These are phyloP conservation scores for Piromyces finnis DNA, from an alignment of 192 early-diverging fungal species.

Conservation along the genomic window DNA sequence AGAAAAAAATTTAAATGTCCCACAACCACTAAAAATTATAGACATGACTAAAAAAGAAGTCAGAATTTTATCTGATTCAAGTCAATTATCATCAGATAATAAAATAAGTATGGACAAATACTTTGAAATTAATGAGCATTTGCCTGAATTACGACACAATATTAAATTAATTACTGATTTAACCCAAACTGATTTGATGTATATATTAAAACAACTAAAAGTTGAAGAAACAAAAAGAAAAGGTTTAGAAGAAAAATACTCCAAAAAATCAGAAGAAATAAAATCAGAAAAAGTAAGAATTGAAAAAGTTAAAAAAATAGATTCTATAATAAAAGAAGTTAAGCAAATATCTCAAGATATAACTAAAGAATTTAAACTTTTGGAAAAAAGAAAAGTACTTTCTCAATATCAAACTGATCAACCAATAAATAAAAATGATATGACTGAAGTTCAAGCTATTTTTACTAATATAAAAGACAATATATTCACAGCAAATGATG, in stretches of 20 bases:
- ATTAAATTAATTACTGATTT: slow-evolving; percentile 53
- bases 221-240: slow-evolving; percentile 11
- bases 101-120: slow-evolving; percentile 21
- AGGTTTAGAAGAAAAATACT: slow-evolving; percentile 3
- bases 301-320: slow-evolving; percentile 17
- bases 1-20: neutral
- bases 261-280: slow-evolving; percentile 16
- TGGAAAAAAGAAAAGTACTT: neutral
- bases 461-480: slow-evolving; percentile 9
- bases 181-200: slow-evolving; percentile 44
- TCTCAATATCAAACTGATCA: neutral
- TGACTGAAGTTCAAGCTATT: neutral
- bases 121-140: slow-evolving; percentile 25
- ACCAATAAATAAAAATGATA: neutral
- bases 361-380: neutral
- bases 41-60: slow-evolving; percentile 67
- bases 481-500: neutral
- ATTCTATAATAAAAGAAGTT: slow-evolving; percentile 11
- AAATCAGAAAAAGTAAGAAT: slow-evolving; percentile 10
- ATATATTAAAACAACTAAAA: slow-evolving; percentile 30
- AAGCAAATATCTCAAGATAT: neutral
- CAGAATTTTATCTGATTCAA: slow-evolving; percentile 10
- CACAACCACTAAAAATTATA: slow-evolving; percentile 46
- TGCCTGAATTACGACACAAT: slow-evolving; percentile 66
- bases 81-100: slow-evolving; percentile 17